Conservation (phyloP, 352 stramenopile genomes). For the Pseudoperonospora humuli region DNA sequence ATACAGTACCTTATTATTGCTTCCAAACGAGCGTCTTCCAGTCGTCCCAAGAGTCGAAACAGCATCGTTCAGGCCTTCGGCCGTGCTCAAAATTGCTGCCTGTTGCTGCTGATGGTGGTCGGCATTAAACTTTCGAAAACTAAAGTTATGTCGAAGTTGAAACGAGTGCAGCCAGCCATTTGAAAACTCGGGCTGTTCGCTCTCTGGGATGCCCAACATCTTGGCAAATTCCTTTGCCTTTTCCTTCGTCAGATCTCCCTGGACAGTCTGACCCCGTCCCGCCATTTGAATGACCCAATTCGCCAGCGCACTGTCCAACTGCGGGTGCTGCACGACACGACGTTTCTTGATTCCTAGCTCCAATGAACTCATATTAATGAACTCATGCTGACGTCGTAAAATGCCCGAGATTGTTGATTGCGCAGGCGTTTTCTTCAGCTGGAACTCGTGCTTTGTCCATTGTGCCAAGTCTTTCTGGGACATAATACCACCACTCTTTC, state of each 20-base stretch:
- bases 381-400: conserved; percentile 72
- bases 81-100: too few species aligned
- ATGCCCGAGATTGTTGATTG: conserved; percentile 83
- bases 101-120: conserved; percentile 30
- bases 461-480: conserved; percentile 81
- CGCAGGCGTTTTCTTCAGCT: conserved; percentile 69
- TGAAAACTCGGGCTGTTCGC: conserved; percentile 72
- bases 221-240: conserved; percentile 81
- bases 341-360: conserved; percentile 81
- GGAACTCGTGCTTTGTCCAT: conserved; percentile 84
- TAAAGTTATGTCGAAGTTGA: conserved; percentile 78
- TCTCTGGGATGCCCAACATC: conserved; percentile 70
- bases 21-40: neutral
- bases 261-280: conserved; percentile 65
- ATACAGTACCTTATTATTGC: conserved; percentile 37
- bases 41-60: neutral
- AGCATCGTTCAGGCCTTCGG: neutral
- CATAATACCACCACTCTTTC: conserved; percentile 71
- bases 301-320: conserved; percentile 67
- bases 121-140: conserved; percentile 75
- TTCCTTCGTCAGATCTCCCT: conserved; percentile 80
- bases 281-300: conserved; percentile 86
- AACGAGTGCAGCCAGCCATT: conserved; percentile 79
- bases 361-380: conserved; percentile 76
- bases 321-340: conserved; percentile 70